A percentile compares a stretch with the other conserved stretches of the same genome.
Conservation (phyloP, 495 filamentous ascomycete genomes). For the Neurospora hispaniola region DNA sequence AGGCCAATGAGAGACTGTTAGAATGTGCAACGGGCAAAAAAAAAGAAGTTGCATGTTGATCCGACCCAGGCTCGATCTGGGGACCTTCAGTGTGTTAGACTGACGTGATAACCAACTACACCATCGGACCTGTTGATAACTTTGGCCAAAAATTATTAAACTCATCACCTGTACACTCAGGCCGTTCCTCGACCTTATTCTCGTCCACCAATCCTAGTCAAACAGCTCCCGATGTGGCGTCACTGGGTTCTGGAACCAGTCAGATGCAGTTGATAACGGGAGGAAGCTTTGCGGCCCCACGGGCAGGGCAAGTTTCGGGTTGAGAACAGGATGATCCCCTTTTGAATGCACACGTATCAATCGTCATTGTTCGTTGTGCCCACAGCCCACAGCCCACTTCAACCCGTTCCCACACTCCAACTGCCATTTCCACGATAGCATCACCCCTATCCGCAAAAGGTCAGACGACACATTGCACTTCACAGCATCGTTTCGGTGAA, state of each 20-base stretch:
- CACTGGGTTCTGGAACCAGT: background rate
- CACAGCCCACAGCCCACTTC: background rate
- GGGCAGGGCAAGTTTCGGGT: constrained; percentile 13
- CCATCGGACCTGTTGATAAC: constrained; percentile 14
- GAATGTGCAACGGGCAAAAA: background rate
- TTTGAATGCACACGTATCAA: constrained; percentile 24
- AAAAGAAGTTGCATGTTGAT: constrained; percentile 10
- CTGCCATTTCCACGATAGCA: background rate
- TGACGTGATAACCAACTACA: constrained; percentile 24
- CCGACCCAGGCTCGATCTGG: constrained; percentile 15
- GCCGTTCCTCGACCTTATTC: background rate
- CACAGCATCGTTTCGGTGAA: background rate
- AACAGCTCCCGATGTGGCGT: background rate
- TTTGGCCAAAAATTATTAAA: too few relatives aligned
- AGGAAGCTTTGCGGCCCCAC: background rate
- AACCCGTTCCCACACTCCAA: background rate
- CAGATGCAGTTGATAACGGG: background rate
- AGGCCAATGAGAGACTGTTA: background rate
- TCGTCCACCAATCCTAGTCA: background rate
- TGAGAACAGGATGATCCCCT: constrained; percentile 12
- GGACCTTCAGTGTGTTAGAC: too few relatives aligned
- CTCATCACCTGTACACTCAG: too few relatives aligned
- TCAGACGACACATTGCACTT: background rate
- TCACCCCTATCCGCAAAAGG: background rate
- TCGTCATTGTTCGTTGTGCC: constrained; percentile 16